Base-by-base conservation (phyloP, 1,284 basidiomycete genomes). In the Ustilago vetiveriae region DNA sequence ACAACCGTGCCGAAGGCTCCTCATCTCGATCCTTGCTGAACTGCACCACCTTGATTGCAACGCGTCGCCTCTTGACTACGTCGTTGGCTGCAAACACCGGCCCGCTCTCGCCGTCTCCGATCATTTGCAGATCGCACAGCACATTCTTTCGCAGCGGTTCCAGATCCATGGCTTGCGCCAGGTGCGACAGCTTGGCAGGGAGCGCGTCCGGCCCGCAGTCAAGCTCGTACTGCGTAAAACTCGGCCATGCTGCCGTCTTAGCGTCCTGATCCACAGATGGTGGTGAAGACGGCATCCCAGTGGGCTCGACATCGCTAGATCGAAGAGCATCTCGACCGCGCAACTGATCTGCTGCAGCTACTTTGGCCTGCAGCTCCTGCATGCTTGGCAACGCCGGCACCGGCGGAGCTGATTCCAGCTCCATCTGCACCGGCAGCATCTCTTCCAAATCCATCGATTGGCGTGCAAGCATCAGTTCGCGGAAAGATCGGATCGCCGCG, bases 371-470 rank as follows among this genome's bases (percentile, higher is more conserved):
- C 23, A 67, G 43, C 26, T 67, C 64, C 17, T 47, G 46, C 58
- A 56, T 45, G 51, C 65, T 68, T 22, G 71, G 70, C 58, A 76
- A 33, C 4, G 72, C 57, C 8, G 75, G 74, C 11, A 76, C 70
- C 11, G 75, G 75, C 11, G 75, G 75, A 22, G 75, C 67, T 2
- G 42, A 36, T 2, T 41, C 63, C 2, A 39, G 6, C 8, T 52
- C 59, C 37, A 74, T 70, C 26, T 42, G 51, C 50, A 66, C 47
- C 4, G 70, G 72, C 48, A 76, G 17, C 35, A 76, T 60, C 5
- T 76, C 75, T 22, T 76, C 72, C 21, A 76, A 42, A 30, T 76
- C 73, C 60, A 76, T 64, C 55, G 70, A 73, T 29, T 72, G 73
- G 6, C 74, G 60, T 11, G 69, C 63, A 13, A 72, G 57, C 64